phyloP scores from a whole-genome alignment of 2,329 filamentous ascomycete species.

The Podosphaera aphanis region DNA sequence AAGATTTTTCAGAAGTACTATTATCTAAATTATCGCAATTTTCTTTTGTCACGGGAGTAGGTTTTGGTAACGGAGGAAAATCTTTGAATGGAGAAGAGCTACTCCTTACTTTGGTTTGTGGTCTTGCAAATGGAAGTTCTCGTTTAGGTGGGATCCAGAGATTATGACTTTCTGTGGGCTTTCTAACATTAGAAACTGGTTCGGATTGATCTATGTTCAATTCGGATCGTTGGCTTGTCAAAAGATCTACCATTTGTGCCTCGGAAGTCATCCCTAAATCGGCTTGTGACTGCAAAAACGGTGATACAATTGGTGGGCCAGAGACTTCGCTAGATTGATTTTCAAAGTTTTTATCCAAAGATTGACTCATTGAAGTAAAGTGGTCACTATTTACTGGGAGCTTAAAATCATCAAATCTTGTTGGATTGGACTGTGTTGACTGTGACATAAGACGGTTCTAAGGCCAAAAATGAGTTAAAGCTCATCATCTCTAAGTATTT shows the following conservation, averaged over 20 bases:
- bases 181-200: conserved; percentile 5
- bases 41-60: conserved; percentile 6
- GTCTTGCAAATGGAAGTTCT: conserved; percentile 11
- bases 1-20: background rate
- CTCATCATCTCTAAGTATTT: no score
- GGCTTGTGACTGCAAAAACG: conserved; percentile 1
- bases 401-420: background rate
- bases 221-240: background rate
- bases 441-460: background rate
- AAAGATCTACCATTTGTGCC: background rate
- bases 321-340: background rate
- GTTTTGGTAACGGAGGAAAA: conserved; percentile 10
- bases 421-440: background rate
- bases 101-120: conserved; percentile 1
- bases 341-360: background rate
- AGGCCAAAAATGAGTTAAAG: background rate
- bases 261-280: background rate
- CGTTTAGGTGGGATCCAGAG: conserved; percentile 10
- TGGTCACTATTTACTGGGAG: background rate
- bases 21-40: background rate
- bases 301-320: background rate
- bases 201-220: background rate
- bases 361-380: background rate
- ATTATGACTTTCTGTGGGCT: conserved; percentile 1
- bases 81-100: conserved; percentile 3